phyloP scores from a whole-genome alignment of 2,329 filamentous ascomycete genomes.

The Pseudocercospora musae region DNA sequence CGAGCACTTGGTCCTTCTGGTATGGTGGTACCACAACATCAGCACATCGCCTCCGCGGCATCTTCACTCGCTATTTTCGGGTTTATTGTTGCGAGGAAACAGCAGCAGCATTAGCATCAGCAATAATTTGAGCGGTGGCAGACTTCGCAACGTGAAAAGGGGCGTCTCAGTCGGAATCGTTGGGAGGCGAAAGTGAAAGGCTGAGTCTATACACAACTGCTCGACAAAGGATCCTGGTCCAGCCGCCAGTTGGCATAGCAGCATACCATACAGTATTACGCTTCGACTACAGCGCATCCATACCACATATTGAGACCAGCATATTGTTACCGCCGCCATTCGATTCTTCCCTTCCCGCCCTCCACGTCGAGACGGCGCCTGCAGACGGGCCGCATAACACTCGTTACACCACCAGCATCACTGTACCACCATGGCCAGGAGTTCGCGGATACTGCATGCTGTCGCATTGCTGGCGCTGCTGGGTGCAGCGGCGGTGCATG shows the following conservation, averaged over 20 bases:
- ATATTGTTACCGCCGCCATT: neutral
- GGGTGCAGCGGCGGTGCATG: slow-evolving; percentile 22
- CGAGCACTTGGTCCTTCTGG: neutral
- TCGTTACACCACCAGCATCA: slow-evolving; percentile 4
- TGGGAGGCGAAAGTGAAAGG: neutral
- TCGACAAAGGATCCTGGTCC: neutral
- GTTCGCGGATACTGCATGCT: slow-evolving; percentile 13
- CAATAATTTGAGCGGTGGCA: neutral
- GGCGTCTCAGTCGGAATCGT: neutral
- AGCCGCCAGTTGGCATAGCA: neutral
- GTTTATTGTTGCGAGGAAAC: neutral
- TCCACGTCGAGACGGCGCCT: neutral
- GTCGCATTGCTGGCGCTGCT: slow-evolving; percentile 27
- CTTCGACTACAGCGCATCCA: neutral
- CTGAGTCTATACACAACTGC: neutral
- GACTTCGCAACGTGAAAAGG: neutral
- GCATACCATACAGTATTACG: neutral
- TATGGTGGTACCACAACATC: neutral
- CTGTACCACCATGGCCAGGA: slow-evolving; percentile 11
- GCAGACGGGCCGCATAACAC: neutral
- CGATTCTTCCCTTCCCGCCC: neutral
- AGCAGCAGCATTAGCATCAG: neutral
- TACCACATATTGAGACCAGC: neutral
- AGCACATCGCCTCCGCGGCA: neutral
- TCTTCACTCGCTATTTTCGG: neutral